phyloP scores from a whole-genome alignment of 257 asterid species.

The Fraxinus americana region DNA sequence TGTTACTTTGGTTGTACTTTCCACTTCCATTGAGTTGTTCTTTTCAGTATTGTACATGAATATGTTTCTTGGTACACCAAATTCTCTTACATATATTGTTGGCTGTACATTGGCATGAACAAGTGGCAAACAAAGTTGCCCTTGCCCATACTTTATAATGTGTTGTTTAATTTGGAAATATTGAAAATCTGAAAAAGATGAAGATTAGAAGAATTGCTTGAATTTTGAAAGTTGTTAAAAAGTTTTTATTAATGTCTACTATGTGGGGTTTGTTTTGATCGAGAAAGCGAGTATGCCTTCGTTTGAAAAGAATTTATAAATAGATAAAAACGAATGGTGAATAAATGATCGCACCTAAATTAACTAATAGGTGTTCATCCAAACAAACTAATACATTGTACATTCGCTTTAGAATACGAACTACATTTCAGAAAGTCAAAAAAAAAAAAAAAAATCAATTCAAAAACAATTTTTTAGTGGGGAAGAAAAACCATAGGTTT shows the following conservation, averaged over 20 bases:
- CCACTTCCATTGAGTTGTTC: conserved; percentile 19
- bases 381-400: not conserved
- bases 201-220: not conserved
- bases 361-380: too few species aligned
- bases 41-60: not conserved
- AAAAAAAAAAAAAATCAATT: too few species aligned
- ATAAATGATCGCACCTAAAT: too few species aligned
- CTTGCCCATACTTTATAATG: conserved; percentile 27
- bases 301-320: too few species aligned
- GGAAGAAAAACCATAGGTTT: not conserved
- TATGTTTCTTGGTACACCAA: conserved; percentile 1
- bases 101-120: conserved; percentile 9
- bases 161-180: conserved; percentile 8
- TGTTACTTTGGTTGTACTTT: conserved; percentile 20
- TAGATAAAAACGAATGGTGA: too few species aligned
- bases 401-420: not conserved
- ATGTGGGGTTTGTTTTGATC: not conserved
- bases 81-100: not conserved
- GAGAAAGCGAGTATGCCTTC: too few species aligned
- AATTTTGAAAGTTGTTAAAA: not conserved
- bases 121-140: conserved; percentile 28
- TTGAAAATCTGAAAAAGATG: not conserved
- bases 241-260: not conserved
- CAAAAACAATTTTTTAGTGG: not conserved
- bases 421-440: too few species aligned